These are phyloP conservation scores for Heliamphora exappendiculata DNA, from an alignment of 148 eudicot species.

Conservation along the genomic window DNA sequence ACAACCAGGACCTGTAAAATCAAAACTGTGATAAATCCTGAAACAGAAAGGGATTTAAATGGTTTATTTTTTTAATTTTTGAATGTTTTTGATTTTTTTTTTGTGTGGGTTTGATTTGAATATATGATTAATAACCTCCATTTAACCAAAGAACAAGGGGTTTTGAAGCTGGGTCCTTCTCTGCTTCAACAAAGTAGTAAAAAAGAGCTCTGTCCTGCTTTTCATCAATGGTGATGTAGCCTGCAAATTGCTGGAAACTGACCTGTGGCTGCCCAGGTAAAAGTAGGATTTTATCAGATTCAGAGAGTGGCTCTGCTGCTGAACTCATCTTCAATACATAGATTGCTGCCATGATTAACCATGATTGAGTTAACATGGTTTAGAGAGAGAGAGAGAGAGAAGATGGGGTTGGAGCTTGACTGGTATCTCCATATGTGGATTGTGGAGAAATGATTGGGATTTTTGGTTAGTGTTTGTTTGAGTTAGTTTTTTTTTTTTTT, in stretches of 20 bases:
- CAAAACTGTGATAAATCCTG: not conserved
- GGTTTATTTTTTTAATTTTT: too few species aligned
- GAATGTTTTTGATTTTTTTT: not conserved
- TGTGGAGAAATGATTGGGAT: not conserved
- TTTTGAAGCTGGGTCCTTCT: conserved; percentile 39
- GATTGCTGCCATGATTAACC: conserved; percentile 14
- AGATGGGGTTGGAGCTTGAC: not conserved
- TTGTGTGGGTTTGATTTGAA: not conserved
- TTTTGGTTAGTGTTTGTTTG: too few species aligned
- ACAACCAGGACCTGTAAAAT: conserved; percentile 68
- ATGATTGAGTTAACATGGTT: conserved; percentile 23
- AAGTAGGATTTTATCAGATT: conserved; percentile 31
- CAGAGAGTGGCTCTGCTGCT: conserved; percentile 11
- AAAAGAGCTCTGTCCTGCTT: conserved; percentile 39
- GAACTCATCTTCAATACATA: conserved; percentile 8
- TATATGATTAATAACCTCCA: conserved; percentile 55
- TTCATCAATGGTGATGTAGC: conserved; percentile 52
- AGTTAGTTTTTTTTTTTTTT: too few species aligned
- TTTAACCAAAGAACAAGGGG: conserved; percentile 82
- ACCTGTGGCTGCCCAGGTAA: conserved; percentile 77
- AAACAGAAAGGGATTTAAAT: not conserved
- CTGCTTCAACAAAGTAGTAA: conserved; percentile 70
- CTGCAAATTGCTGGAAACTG: conserved; percentile 55
- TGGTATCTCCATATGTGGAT: too few species aligned
- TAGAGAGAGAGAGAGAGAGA: conserved; percentile 7